A percentile compares a stretch with the other conserved stretches of the same genome.
phyloP scores from a whole-genome alignment of 1,284 basidiomycete genomes.

The Boletus chippewaensis region DNA sequence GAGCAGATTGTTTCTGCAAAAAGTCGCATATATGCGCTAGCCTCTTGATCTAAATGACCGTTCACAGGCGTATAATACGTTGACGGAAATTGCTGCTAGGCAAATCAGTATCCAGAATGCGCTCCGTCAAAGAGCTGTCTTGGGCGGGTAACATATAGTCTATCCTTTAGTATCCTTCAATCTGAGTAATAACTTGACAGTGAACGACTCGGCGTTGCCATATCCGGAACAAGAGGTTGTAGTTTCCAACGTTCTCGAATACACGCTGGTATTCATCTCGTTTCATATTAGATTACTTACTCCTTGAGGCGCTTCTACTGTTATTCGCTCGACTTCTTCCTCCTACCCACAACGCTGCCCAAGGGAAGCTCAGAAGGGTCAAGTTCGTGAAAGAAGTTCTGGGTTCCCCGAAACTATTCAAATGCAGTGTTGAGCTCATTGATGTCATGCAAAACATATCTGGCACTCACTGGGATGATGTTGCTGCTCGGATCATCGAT shows the following conservation, averaged over 20 bases:
- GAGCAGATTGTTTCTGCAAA: conserved; percentile 10
- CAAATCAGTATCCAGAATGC: conserved; percentile 28
- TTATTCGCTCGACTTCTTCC: conserved; percentile 52
- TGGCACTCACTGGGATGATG: conserved; percentile 48
- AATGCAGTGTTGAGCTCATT: conserved; percentile 35
- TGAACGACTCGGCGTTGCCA: conserved; percentile 31
- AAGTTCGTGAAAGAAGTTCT: conserved; percentile 51
- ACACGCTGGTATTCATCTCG: conserved; percentile 2
- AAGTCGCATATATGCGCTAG: conserved; percentile 29
- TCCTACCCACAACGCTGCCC: conserved; percentile 31
- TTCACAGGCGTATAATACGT: conserved; percentile 32
- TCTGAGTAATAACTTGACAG: conserved; percentile 18
- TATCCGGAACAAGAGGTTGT: conserved; percentile 32
- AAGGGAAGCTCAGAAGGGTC: conserved; percentile 35
- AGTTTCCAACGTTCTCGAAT: background rate
- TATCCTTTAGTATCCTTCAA: background rate
- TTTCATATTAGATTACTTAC: conserved; percentile 43
- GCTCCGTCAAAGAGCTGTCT: conserved; percentile 29
- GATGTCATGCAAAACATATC: conserved; percentile 39
- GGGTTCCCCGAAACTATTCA: conserved; percentile 28
- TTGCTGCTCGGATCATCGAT: conserved; percentile 43
- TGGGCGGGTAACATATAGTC: conserved; percentile 34
- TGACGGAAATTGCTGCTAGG: conserved; percentile 30
- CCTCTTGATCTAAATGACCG: conserved; percentile 3
- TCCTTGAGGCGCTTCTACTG: conserved; percentile 49